Evolutionary conservation across 441 rosid species (phyloP).

Genomic region (Viola pubescens): DNA sequence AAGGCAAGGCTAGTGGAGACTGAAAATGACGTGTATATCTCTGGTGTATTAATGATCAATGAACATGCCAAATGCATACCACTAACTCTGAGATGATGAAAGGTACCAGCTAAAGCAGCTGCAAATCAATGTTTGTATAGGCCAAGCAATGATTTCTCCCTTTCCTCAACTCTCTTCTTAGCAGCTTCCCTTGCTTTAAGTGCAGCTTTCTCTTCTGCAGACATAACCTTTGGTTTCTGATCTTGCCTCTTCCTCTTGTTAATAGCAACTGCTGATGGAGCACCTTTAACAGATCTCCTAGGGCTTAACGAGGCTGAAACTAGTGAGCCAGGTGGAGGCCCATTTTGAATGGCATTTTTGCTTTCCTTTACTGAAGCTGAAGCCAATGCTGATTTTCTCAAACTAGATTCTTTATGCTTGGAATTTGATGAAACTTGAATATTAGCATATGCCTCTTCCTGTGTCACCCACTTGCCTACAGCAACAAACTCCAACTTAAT

Average conservation of each 20-base stretch:
- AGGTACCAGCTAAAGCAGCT: not conserved
- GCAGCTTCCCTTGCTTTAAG: slow-evolving; percentile 92
- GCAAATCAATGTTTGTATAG: slow-evolving; percentile 57
- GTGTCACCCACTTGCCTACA: slow-evolving; percentile 84
- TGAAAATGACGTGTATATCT: no score
- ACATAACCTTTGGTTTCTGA: slow-evolving; percentile 53
- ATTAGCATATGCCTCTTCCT: slow-evolving; percentile 68
- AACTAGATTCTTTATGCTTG: slow-evolving; percentile 30
- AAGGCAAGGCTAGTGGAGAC: no score
- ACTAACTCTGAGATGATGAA: not conserved
- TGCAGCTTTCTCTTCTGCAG: slow-evolving; percentile 73
- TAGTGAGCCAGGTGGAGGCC: slow-evolving; percentile 49
- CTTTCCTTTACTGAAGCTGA: slow-evolving; percentile 26
- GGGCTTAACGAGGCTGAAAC: slow-evolving; percentile 59
- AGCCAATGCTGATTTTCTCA: slow-evolving; percentile 29
- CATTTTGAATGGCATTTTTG: slow-evolving; percentile 28
- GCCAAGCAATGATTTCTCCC: slow-evolving; percentile 83
- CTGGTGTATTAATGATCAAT: not conserved
- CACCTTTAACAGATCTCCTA: slow-evolving; percentile 57
- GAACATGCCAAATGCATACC: slow-evolving; percentile 9
- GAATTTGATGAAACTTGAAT: slow-evolving; percentile 30
- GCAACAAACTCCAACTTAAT: slow-evolving; percentile 16
- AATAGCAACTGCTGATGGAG: slow-evolving; percentile 47
- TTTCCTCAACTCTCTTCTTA: slow-evolving; percentile 76
- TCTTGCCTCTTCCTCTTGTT: slow-evolving; percentile 75